Evolutionary conservation across 371 early-diverging fungal species (phyloP).

Genomic region (Amoeboaphelidium occidentale): DNA sequence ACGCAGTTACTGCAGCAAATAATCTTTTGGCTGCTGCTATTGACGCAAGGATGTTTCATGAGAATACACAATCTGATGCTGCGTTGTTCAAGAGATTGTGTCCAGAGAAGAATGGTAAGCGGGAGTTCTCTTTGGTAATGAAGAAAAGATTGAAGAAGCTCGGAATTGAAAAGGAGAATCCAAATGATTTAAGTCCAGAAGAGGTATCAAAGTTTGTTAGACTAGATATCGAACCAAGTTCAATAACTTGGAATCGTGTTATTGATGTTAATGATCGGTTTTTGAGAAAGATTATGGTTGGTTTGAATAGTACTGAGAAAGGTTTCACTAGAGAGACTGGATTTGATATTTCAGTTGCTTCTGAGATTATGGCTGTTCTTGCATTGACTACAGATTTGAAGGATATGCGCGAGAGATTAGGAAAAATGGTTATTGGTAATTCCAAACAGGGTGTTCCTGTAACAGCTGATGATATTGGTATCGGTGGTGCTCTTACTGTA

Average conservation of each 20-base stretch:
- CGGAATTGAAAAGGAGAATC: constrained; percentile 52
- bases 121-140: constrained; percentile 60
- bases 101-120: constrained; percentile 56
- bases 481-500: constrained; percentile 81
- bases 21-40: constrained; percentile 87
- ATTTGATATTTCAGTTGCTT: constrained; percentile 89
- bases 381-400: constrained; percentile 60
- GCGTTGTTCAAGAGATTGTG: constrained; percentile 70
- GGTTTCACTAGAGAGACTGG: constrained; percentile 66
- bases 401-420: constrained; percentile 79
- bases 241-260: constrained; percentile 86
- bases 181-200: constrained; percentile 46
- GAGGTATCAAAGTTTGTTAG: constrained; percentile 54
- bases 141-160: constrained; percentile 46
- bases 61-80: constrained; percentile 57
- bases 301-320: constrained; percentile 60
- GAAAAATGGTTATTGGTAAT: constrained; percentile 76
- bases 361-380: constrained; percentile 89
- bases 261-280: constrained; percentile 87
- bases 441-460: constrained; percentile 54
- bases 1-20: constrained; percentile 88
- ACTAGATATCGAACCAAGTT: constrained; percentile 67
- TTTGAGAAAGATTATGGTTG: constrained; percentile 65
- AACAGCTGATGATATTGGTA: constrained; percentile 82
- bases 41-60: constrained; percentile 91